Percentiles rank a stretch among this genome's conserved stretches.
Conservation (phyloP, 176 grass and related monocot species). For the sorghum (Sorghum bicolor) region DNA sequence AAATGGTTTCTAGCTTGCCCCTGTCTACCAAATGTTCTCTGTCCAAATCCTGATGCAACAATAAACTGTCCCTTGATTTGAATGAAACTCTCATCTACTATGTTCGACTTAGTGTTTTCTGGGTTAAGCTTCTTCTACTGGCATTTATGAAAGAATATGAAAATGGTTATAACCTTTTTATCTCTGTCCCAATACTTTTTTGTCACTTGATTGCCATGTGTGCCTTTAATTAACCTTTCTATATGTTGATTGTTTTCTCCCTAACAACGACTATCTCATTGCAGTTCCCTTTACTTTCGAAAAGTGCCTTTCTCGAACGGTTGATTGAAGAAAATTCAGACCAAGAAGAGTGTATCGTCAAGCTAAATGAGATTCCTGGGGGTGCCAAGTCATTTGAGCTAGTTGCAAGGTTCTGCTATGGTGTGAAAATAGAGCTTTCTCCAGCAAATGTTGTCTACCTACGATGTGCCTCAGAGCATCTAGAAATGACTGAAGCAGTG, state of each 20-base stretch:
- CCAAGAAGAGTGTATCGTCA: constrained; percentile 53
- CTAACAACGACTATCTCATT: constrained; percentile 22
- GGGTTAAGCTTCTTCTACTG: background rate
- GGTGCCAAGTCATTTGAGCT: constrained; percentile 83
- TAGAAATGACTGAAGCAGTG: constrained; percentile 82
- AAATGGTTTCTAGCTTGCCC: background rate
- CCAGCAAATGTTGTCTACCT: constrained; percentile 69
- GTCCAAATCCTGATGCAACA: background rate
- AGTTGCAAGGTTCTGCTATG: constrained; percentile 89
- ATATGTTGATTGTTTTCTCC: background rate
- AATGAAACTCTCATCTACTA: background rate
- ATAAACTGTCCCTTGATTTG: background rate
- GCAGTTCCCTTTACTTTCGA: constrained; percentile 90
- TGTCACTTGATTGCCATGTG: background rate
- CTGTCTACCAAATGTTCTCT: background rate
- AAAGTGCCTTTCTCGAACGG: constrained; percentile 57
- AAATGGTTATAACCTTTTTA: constrained; percentile 8
- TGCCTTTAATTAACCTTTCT: constrained; percentile 1
- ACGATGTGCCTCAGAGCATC: constrained; percentile 69
- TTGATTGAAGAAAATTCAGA: constrained; percentile 65
- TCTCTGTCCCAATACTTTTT: background rate
- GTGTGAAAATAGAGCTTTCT: constrained; percentile 79
- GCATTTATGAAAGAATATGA: constrained; percentile 2
- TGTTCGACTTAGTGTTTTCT: background rate
- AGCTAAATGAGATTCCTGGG: constrained; percentile 62